phyloP scores from a whole-genome alignment of 2,329 filamentous ascomycete species.

The Lasiodiplodia sp. region DNA sequence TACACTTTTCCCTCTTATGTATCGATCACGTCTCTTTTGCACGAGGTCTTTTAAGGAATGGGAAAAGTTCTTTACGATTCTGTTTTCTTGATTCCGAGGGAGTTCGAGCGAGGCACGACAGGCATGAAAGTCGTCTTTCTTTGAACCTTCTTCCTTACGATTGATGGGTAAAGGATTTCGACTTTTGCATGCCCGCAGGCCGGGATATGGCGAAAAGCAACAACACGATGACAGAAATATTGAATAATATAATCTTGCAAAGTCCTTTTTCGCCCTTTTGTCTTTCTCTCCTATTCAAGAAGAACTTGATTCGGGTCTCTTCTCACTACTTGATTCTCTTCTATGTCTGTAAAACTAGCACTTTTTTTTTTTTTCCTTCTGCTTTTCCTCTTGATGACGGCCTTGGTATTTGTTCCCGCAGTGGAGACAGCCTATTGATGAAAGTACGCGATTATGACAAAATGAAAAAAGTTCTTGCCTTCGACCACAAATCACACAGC shows the following conservation, averaged over 20 bases:
- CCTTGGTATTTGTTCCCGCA: background rate
- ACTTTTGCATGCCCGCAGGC: constrained; percentile 28
- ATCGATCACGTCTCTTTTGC: constrained; percentile 27
- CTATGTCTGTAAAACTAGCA: constrained; percentile 20
- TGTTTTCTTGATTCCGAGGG: constrained; percentile 30
- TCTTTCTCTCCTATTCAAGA: constrained; percentile 4
- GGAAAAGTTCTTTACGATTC: constrained; percentile 28
- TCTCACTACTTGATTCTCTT: constrained; percentile 6
- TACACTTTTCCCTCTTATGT: constrained; percentile 19
- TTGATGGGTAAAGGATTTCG: constrained; percentile 27
- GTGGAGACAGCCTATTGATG: background rate
- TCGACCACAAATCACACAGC: background rate
- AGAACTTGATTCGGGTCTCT: background rate
- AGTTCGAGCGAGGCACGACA: constrained; percentile 29
- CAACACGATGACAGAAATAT: constrained; percentile 29
- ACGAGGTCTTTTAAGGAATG: constrained; percentile 29
- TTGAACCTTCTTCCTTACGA: constrained; percentile 22
- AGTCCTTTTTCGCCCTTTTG: background rate
- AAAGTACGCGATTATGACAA: background rate
- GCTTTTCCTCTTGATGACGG: background rate
- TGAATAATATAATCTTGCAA: constrained; percentile 29
- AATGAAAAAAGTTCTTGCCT: constrained; percentile 16
- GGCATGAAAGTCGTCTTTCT: constrained; percentile 29
- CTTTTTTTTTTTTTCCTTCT: background rate
- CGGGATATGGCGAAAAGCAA: constrained; percentile 29